Conservation (phyloP, 2,329 filamentous ascomycete genomes). For the Pyrenochaeta sp. region DNA sequence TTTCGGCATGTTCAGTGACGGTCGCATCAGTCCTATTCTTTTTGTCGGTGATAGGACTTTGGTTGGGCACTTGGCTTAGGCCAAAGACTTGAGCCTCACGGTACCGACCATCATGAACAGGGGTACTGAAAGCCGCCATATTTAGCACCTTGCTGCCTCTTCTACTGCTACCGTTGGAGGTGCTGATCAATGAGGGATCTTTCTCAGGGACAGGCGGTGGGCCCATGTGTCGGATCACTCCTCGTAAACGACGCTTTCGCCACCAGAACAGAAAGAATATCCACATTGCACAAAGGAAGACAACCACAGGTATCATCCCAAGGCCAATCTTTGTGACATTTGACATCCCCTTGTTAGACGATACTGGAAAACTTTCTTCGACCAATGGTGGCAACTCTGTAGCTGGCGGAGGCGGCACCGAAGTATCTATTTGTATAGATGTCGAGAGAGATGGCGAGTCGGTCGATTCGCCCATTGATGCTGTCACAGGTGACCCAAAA, state of each 20-base stretch:
- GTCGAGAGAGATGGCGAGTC: not conserved
- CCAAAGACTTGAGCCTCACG: slow-evolving; percentile 8
- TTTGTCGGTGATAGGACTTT: not conserved
- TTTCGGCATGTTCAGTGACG: slow-evolving; percentile 1
- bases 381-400: not conserved
- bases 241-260: slow-evolving; percentile 14
- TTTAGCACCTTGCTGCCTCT: slow-evolving; percentile 27
- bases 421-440: not conserved
- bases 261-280: slow-evolving; percentile 28
- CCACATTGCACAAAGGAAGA: slow-evolving; percentile 19
- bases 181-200: slow-evolving; percentile 11
- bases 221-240: slow-evolving; percentile 2
- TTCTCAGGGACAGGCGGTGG: slow-evolving; percentile 22
- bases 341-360: slow-evolving; percentile 8
- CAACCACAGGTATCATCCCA: slow-evolving; percentile 31
- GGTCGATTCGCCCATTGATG: not conserved
- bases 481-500: not conserved
- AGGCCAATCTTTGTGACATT: slow-evolving; percentile 29
- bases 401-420: not conserved
- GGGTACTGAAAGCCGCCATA: slow-evolving; percentile 27
- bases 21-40: slow-evolving; percentile 2
- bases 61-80: not conserved
- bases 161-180: slow-evolving; percentile 13
- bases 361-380: slow-evolving; percentile 1
- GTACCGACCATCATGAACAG: slow-evolving; percentile 6